Evolutionary conservation across 345 rosid species (phyloP).

Genomic region (Lepidium didymum): DNA sequence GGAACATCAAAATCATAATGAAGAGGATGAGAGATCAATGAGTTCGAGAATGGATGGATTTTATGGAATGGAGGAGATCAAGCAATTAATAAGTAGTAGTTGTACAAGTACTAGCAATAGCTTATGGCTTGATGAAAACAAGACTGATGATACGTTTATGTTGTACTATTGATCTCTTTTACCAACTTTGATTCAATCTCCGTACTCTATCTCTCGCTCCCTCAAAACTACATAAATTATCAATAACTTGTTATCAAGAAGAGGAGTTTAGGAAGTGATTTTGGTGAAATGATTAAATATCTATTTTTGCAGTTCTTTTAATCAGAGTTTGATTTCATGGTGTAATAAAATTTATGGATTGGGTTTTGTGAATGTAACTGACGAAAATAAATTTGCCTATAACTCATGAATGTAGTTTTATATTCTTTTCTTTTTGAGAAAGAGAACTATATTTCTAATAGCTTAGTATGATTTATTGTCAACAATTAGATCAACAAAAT

Average conservation of each 20-base stretch:
- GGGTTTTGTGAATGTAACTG: too few relatives aligned
- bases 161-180: constrained; percentile 42
- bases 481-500: too few relatives aligned
- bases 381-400: background rate
- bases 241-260: background rate
- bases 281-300: too few relatives aligned
- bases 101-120: constrained; percentile 37
- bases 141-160: constrained; percentile 43
- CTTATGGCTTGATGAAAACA: constrained; percentile 58
- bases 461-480: too few relatives aligned
- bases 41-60: constrained; percentile 22
- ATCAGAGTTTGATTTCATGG: too few relatives aligned
- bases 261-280: background rate
- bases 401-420: background rate
- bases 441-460: too few relatives aligned
- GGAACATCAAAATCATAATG: constrained; percentile 22
- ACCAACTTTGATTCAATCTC: background rate
- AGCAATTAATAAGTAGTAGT: constrained; percentile 49
- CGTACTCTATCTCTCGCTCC: background rate
- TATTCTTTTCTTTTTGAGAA: background rate
- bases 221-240: background rate
- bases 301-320: too few relatives aligned
- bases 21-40: constrained; percentile 25
- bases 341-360: too few relatives aligned
- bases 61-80: constrained; percentile 70